A percentile compares a stretch with the other conserved stretches of the same genome.
phyloP scores from a whole-genome alignment of 148 eudicot species.

The Vaccinium vitisidaea region DNA sequence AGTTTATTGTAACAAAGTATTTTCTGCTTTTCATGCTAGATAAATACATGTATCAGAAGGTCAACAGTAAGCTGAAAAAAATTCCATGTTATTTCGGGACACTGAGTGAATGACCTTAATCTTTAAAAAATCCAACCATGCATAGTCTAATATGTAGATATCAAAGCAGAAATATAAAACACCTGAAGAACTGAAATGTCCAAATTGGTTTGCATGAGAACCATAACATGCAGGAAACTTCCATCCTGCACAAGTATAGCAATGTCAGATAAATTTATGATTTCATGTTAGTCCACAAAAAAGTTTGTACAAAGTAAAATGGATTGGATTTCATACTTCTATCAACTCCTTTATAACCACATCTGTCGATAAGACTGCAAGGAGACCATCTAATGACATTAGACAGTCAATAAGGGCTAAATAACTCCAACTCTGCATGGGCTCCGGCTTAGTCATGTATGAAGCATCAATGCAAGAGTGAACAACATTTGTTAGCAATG shows the following conservation, averaged over 20 bases:
- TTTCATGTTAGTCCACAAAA: slow-evolving; percentile 15
- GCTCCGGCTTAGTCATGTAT: slow-evolving; percentile 67
- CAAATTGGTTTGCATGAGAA: slow-evolving; percentile 63
- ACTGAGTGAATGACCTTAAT: not conserved
- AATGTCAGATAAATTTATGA: slow-evolving; percentile 11
- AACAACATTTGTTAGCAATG: slow-evolving; percentile 62
- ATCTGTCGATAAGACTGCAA: slow-evolving; percentile 56
- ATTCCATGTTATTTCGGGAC: too few species aligned
- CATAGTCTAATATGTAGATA: not conserved
- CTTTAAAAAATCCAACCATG: not conserved
- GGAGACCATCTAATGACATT: slow-evolving; percentile 60
- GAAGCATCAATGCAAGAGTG: slow-evolving; percentile 65
- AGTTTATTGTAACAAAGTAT: not conserved
- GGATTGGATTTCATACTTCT: slow-evolving; percentile 49
- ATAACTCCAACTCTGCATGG: slow-evolving; percentile 83
- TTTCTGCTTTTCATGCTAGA: not conserved
- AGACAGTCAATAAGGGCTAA: slow-evolving; percentile 82
- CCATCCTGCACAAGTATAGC: slow-evolving; percentile 52
- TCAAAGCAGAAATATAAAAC: slow-evolving; percentile 19
- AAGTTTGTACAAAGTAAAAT: slow-evolving; percentile 7
- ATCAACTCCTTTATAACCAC: slow-evolving; percentile 77
- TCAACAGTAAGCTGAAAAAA: too few species aligned
- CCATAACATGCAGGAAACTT: slow-evolving; percentile 57
- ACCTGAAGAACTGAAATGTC: slow-evolving; percentile 81
- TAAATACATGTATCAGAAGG: not conserved